These are phyloP conservation scores for Annulohypoxylon stygium DNA, from an alignment of 495 filamentous ascomycete genomes.

Conservation along the genomic window DNA sequence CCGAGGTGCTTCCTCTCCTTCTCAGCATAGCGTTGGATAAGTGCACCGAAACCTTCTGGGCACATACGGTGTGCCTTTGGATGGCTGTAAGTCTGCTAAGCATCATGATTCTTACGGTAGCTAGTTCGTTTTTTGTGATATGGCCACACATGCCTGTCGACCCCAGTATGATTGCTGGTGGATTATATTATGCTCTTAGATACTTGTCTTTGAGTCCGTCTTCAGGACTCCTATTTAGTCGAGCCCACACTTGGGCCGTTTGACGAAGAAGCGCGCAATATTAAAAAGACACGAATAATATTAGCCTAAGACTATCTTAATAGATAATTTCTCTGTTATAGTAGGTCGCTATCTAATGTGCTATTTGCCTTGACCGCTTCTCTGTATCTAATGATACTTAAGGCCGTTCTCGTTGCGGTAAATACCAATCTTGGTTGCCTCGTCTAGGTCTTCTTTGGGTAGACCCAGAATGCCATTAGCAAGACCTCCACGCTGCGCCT, in stretches of 20 bases:
- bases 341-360: background rate
- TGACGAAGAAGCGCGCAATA: background rate
- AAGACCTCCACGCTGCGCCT: slow-evolving; percentile 52
- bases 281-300: background rate
- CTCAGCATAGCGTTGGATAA: slow-evolving; percentile 50
- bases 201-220: slow-evolving; percentile 34
- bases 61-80: slow-evolving; percentile 47
- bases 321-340: background rate
- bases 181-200: slow-evolving; percentile 48
- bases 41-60: slow-evolving; percentile 41
- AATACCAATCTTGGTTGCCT: slow-evolving; percentile 60
- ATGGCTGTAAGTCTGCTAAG: slow-evolving; percentile 45
- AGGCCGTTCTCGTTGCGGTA: slow-evolving; percentile 43
- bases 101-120: slow-evolving; percentile 50
- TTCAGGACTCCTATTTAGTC: slow-evolving; percentile 31
- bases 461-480: slow-evolving; percentile 67
- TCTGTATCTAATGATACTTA: slow-evolving; percentile 28
- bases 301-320: background rate
- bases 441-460: slow-evolving; percentile 68
- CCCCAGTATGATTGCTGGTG: slow-evolving; percentile 52
- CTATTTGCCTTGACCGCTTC: background rate
- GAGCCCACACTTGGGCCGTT: slow-evolving; percentile 18
- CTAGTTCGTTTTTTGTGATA: slow-evolving; percentile 45
- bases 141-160: slow-evolving; percentile 53
- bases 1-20: slow-evolving; percentile 51